phyloP scores from a whole-genome alignment of 352 stramenopile genomes.

The Pythium rhizo-oryzae region DNA sequence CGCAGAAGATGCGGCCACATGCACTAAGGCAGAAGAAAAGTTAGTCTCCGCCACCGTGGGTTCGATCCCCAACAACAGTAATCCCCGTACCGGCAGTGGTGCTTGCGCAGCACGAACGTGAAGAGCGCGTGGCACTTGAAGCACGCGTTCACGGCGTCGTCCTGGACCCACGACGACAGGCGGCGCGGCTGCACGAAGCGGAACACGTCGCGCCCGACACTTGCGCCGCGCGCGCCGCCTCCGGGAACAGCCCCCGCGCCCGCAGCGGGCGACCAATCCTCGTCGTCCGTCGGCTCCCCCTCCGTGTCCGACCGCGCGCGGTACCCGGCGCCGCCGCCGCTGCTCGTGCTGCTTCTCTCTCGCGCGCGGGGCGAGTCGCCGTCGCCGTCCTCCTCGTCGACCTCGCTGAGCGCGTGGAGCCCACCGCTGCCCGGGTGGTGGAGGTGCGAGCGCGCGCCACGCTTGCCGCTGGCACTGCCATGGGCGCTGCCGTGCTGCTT shows the following conservation, averaged over 20 bases:
- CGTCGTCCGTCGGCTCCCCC: slow-evolving; percentile 45
- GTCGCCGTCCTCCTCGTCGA: slow-evolving; percentile 26
- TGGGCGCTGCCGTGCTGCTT: slow-evolving; percentile 16
- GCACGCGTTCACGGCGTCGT: slow-evolving; percentile 84
- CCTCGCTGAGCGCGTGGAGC: slow-evolving; percentile 19
- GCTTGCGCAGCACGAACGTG: slow-evolving; percentile 78
- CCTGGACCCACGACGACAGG: slow-evolving; percentile 84
- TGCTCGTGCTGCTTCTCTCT: background rate
- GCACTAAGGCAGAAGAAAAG: background rate
- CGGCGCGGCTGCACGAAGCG: slow-evolving; percentile 79
- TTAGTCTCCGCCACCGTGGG: too few species aligned
- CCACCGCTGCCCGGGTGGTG: slow-evolving; percentile 12
- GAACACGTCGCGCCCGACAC: slow-evolving; percentile 68
- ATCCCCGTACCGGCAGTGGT: slow-evolving; percentile 86
- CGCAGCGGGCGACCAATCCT: slow-evolving; percentile 62
- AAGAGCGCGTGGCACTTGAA: slow-evolving; percentile 88
- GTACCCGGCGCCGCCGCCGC: slow-evolving; percentile 4
- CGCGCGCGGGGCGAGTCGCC: background rate
- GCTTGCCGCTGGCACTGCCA: slow-evolving; percentile 3
- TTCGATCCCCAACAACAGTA: too few species aligned
- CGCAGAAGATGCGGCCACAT: slow-evolving; percentile 63
- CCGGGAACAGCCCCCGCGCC: slow-evolving; percentile 38
- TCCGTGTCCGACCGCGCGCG: slow-evolving; percentile 25
- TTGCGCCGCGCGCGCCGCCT: slow-evolving; percentile 22
- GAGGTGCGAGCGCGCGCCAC: background rate